Evolutionary conservation across 2,329 filamentous ascomycete genomes (phyloP).

Genomic region (Zasmidium citrigriseum): DNA sequence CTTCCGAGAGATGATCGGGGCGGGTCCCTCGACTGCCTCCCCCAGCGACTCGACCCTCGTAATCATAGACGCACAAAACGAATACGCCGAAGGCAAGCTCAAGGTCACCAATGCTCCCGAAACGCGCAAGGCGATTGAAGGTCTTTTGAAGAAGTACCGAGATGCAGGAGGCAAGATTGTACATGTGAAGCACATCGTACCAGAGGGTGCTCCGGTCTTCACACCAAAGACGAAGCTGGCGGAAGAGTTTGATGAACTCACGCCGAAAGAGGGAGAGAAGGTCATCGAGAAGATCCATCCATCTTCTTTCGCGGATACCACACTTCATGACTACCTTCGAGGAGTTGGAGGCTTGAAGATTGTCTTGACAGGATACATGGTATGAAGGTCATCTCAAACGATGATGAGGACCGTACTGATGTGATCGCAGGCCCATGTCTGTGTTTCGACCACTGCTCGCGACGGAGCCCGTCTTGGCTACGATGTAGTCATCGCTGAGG

Average conservation of each 20-base stretch:
- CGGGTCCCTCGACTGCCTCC: constrained; percentile 57
- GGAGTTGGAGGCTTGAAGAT: constrained; percentile 58
- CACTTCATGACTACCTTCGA: constrained; percentile 58
- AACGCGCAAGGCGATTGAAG: constrained; percentile 58
- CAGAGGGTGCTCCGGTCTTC: constrained; percentile 65
- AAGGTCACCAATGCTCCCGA: constrained; percentile 55
- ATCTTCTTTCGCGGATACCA: constrained; percentile 62
- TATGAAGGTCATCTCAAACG: constrained; percentile 17
- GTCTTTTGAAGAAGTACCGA: constrained; percentile 63
- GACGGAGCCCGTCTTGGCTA: constrained; percentile 63
- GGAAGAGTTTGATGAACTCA: constrained; percentile 62
- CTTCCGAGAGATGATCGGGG: constrained; percentile 58
- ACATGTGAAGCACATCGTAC: constrained; percentile 62
- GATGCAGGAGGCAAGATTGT: constrained; percentile 56
- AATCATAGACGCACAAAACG: constrained; percentile 72
- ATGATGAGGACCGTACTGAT: neutral
- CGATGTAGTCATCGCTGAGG: constrained; percentile 62
- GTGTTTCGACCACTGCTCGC: constrained; percentile 64
- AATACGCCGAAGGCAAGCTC: constrained; percentile 63
- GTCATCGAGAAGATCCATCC: constrained; percentile 61
- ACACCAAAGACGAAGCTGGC: constrained; percentile 62
- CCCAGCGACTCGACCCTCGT: constrained; percentile 61
- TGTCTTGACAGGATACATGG: constrained; percentile 63
- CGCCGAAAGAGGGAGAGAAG: constrained; percentile 56
- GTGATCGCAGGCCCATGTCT: constrained; percentile 59